phyloP scores from a whole-genome alignment of 2,329 filamentous ascomycete species.

The Didymella glomerata region DNA sequence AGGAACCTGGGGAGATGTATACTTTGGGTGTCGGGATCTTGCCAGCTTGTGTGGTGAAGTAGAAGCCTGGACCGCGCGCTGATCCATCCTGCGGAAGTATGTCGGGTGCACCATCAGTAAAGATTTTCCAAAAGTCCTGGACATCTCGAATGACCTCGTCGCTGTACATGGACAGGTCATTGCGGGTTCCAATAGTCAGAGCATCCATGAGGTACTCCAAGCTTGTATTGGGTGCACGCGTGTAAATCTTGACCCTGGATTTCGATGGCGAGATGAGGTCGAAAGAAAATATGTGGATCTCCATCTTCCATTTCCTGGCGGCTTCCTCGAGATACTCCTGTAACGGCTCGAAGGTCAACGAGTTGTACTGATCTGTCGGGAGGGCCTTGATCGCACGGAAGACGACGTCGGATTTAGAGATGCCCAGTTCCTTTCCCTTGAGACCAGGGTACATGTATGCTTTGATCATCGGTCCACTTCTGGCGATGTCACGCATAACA shows the following conservation, averaged over 20 bases:
- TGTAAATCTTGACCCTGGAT: conserved; percentile 26
- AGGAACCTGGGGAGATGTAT: conserved; percentile 21
- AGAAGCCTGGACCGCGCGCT: conserved; percentile 22
- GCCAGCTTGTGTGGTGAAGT: conserved; percentile 23
- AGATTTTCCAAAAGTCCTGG: conserved; percentile 23
- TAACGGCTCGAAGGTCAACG: not conserved
- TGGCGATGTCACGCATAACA: conserved; percentile 23
- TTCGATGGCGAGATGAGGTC: conserved; percentile 20
- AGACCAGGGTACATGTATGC: conserved; percentile 23
- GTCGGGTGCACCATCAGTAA: conserved; percentile 19
- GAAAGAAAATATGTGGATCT: conserved; percentile 23
- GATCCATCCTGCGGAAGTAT: conserved; percentile 12
- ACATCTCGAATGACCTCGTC: conserved; percentile 20
- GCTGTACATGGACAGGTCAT: conserved; percentile 24
- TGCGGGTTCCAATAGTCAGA: conserved; percentile 20
- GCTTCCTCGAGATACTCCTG: conserved; percentile 7
- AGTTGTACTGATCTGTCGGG: not conserved
- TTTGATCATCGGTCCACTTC: conserved; percentile 22
- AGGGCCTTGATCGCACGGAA: conserved; percentile 12
- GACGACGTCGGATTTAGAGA: conserved; percentile 20
- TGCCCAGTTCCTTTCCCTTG: conserved; percentile 19
- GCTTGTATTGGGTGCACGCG: conserved; percentile 20
- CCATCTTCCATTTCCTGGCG: conserved; percentile 10
- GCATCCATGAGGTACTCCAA: conserved; percentile 26
- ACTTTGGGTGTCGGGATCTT: conserved; percentile 22